phyloP scores from a whole-genome alignment of 73 alveolate genomes.

The Durusdinium trenchii region DNA sequence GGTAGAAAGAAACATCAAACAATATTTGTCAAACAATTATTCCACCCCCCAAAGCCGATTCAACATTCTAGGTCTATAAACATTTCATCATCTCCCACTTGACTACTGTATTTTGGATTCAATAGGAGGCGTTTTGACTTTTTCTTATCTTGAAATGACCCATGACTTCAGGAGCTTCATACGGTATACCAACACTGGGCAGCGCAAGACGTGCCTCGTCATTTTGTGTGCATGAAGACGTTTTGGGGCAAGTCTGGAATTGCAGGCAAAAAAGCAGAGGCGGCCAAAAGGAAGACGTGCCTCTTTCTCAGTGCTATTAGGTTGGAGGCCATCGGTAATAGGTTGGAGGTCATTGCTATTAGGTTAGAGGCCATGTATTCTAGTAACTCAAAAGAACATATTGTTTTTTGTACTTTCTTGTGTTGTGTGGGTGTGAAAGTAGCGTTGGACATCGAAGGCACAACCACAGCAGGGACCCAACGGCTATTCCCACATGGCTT shows the following conservation, averaged over 20 bases:
- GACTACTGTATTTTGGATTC: too few species aligned
- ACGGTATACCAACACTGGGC: constrained; percentile 64
- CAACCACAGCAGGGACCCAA: constrained; percentile 68
- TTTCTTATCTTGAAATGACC: too few species aligned
- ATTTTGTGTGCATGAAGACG: background rate
- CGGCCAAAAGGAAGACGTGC: constrained; percentile 45
- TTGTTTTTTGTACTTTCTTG: background rate
- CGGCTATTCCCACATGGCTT: too few species aligned
- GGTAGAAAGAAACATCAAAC: too few species aligned
- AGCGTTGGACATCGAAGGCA: background rate
- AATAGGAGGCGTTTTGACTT: too few species aligned
- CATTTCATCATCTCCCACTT: too few species aligned
- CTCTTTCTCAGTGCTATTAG: background rate
- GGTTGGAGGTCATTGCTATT: background rate
- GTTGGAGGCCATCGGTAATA: too few species aligned
- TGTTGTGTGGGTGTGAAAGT: background rate
- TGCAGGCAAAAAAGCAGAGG: constrained; percentile 48
- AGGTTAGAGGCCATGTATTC: background rate
- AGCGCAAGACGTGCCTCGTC: constrained; percentile 14
- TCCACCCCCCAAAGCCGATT: too few species aligned
- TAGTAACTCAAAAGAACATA: too few species aligned
- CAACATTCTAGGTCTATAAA: too few species aligned
- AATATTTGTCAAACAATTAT: too few species aligned
- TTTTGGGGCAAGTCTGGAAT: background rate
- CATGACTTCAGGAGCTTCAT: constrained; percentile 33